Evolutionary conservation across 345 rosid species (phyloP), one percentile per base, ranked within the genome.

Genomic region (Sisymbrium irio): DNA sequence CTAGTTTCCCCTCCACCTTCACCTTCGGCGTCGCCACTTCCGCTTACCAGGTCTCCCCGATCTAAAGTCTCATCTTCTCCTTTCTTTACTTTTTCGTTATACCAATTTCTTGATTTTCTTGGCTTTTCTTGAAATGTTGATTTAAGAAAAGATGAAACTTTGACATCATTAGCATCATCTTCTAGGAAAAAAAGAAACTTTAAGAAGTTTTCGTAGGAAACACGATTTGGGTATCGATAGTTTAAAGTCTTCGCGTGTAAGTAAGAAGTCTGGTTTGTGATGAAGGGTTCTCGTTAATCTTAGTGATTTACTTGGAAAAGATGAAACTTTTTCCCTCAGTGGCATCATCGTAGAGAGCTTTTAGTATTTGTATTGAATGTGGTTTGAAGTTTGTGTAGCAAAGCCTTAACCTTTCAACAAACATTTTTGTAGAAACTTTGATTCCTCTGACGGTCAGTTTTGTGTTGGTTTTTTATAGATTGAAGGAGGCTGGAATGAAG

Each of bases 401-500:
- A 47, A 71, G 35, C 22, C 63, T 57, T 44, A 2, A 20, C 51
- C 9, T 32, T 45, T 19, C 1, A 41, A 36, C 36, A 40, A n/a
- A n/a, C n/a, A n/a, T n/a, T 58, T 42, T 5, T 19, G 20, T 49
- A 1, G 2, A 22, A 22, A 22, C 3, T 22, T 22, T 22, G 27
- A 22, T 22, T 22, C 27, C 27, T 22, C 27, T 1, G 2, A 3
- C 27, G 27, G 27, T 22, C 27, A 22, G 27, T 44, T 44, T 1
- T 8, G 41, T 40, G n/a, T 17, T 68, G 55, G 19, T 53, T 57
- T 9, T 77, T 80, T 72, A 19, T 77, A 91, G 98, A 86, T 93
- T 74, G 98, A 93, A 88, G 98, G 98, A 77, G 98, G 84, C 8
- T 74, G 84, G 78, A 73, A 73, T 37, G 98, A 87, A 55, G 98